A percentile compares a stretch with the other conserved stretches of the same genome.
Evolutionary conservation across 73 alveolate genomes (phyloP).

Genomic region (Durusdinium trenchii): DNA sequence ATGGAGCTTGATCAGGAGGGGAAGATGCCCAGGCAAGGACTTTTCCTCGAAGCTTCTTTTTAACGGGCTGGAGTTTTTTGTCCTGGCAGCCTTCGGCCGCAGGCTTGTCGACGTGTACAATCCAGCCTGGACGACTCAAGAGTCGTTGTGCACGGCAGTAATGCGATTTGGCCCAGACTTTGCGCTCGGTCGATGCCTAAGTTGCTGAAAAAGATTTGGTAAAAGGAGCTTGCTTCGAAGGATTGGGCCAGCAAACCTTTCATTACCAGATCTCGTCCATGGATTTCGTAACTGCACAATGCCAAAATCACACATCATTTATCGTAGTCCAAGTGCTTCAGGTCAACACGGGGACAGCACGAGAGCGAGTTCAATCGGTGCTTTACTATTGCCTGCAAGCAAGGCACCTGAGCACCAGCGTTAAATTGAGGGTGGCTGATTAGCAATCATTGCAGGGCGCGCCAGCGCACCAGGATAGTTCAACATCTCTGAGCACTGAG

Average conservation of each 20-base stretch:
- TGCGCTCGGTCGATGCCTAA: background rate
- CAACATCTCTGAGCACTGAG: too few relatives aligned
- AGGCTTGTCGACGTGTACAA: conserved; percentile 31
- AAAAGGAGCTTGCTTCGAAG: background rate
- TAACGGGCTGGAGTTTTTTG: too few relatives aligned
- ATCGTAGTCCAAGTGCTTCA: background rate
- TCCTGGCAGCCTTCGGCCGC: too few relatives aligned
- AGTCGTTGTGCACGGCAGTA: background rate
- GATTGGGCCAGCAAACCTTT: too few relatives aligned
- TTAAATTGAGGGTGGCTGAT: too few relatives aligned
- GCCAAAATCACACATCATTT: too few relatives aligned
- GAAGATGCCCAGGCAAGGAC: too few relatives aligned
- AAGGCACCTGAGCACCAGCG: conserved; percentile 25
- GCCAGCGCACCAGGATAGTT: too few relatives aligned
- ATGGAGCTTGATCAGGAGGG: too few relatives aligned
- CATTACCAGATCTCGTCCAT: too few relatives aligned
- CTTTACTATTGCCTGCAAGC: conserved; percentile 9
- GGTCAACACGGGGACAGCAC: background rate
- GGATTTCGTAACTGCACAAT: background rate
- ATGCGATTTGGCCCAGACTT: background rate
- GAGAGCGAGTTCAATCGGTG: conserved; percentile 11
- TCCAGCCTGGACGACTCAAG: background rate
- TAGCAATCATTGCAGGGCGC: too few relatives aligned
- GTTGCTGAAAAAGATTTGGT: background rate
- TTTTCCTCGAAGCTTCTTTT: too few relatives aligned